Evolutionary conservation across 495 filamentous ascomycete genomes (phyloP).

Genomic region (Penicillium arizonense): DNA sequence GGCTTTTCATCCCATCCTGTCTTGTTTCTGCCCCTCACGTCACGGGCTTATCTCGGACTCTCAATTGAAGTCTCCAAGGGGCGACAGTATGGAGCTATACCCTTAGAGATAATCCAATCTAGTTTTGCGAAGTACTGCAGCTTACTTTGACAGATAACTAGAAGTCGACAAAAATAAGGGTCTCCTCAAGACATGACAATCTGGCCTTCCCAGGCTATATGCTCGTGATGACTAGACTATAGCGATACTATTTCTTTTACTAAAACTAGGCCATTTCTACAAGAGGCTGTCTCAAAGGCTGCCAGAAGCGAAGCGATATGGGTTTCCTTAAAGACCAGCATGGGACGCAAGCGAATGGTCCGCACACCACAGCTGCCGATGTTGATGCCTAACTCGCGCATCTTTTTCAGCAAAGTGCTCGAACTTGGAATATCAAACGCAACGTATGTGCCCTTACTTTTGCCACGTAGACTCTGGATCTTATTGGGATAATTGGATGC

Average conservation of each 20-base stretch:
- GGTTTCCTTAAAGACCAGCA: slow-evolving; percentile 76
- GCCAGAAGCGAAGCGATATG: slow-evolving; percentile 53
- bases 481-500: slow-evolving; percentile 59
- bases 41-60: neutral
- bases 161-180: too few relatives aligned
- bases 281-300: slow-evolving; percentile 4
- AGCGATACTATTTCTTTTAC: too few relatives aligned
- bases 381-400: slow-evolving; percentile 64
- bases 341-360: slow-evolving; percentile 76
- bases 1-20: neutral
- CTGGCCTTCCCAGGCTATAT: too few relatives aligned
- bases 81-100: too few relatives aligned
- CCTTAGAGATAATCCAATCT: too few relatives aligned
- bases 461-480: too few relatives aligned
- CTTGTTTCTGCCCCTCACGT: neutral
- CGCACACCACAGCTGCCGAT: slow-evolving; percentile 73
- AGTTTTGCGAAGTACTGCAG: too few relatives aligned
- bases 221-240: too few relatives aligned
- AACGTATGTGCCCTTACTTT: slow-evolving; percentile 88
- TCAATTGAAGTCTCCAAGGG: slow-evolving; percentile 6
- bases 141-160: too few relatives aligned
- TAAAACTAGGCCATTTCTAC: neutral
- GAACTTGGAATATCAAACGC: slow-evolving; percentile 75
- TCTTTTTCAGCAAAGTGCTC: slow-evolving; percentile 71
- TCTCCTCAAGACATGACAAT: too few relatives aligned